phyloP scores from a whole-genome alignment of 1,139 yeast genomes.

The Yamadazyma membranifaciens region DNA sequence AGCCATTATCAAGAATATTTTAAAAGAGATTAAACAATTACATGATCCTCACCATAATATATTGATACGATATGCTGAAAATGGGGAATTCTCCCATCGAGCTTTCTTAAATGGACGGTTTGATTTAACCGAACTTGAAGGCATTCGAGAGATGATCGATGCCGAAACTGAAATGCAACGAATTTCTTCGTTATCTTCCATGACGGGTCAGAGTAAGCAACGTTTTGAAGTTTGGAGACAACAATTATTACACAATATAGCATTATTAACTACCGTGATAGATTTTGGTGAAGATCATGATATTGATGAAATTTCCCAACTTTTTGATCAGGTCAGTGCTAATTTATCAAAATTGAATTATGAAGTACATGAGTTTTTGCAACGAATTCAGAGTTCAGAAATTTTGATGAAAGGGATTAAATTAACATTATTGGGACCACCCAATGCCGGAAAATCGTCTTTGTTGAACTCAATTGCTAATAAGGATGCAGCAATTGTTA shows the following conservation, averaged over 20 bases:
- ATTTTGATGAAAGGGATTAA: slow-evolving; percentile 72
- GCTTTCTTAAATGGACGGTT: slow-evolving; percentile 74
- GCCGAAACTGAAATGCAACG: slow-evolving; percentile 95
- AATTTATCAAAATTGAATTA: slow-evolving; percentile 39
- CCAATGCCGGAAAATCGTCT: slow-evolving; percentile 96
- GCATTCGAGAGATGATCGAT: slow-evolving; percentile 82
- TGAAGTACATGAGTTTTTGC: slow-evolving; percentile 50
- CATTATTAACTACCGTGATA: slow-evolving; percentile 79
- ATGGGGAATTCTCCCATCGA: slow-evolving; percentile 87
- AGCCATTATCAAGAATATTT: slow-evolving; percentile 73
- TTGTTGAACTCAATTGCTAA: slow-evolving; percentile 70
- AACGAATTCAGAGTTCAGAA: slow-evolving; percentile 57
- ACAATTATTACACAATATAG: slow-evolving; percentile 62
- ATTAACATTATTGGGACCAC: slow-evolving; percentile 80
- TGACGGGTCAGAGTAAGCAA: slow-evolving; percentile 63
- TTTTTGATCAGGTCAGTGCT: slow-evolving; percentile 49
- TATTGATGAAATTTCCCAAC: slow-evolving; percentile 55
- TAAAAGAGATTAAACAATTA: slow-evolving; percentile 56
- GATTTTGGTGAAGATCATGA: slow-evolving; percentile 97
- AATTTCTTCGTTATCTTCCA: slow-evolving; percentile 66
- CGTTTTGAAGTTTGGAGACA: slow-evolving; percentile 68
- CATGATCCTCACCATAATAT: slow-evolving; percentile 41
- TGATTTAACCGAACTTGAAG: slow-evolving; percentile 84
- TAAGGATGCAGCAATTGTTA: slow-evolving; percentile 87
- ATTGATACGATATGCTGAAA: slow-evolving; percentile 76